phyloP scores from a whole-genome alignment of 371 early-diverging fungal genomes.

The Fennellomyces sp. region DNA sequence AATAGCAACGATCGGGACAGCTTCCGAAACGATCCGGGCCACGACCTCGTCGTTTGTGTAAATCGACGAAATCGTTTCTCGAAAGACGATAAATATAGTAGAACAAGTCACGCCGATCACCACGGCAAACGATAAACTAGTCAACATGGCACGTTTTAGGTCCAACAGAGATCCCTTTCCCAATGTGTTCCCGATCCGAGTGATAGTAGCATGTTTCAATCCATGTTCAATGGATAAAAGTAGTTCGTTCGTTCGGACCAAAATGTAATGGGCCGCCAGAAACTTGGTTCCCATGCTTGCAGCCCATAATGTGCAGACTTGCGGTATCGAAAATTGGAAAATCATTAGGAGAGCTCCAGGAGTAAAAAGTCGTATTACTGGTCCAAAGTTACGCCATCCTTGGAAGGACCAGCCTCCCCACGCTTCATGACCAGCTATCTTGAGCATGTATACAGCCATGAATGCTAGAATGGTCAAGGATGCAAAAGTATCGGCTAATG shows the following conservation, averaged over 20 bases:
- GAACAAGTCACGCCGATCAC: background rate
- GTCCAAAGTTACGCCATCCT: background rate
- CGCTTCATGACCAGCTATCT: background rate
- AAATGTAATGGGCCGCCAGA: background rate
- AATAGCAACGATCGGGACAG: constrained; percentile 70
- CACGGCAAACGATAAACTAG: background rate
- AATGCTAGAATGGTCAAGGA: background rate
- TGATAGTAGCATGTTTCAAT: background rate
- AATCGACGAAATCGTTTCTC: constrained; percentile 13
- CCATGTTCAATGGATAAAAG: background rate
- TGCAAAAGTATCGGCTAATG: background rate
- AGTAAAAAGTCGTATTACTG: background rate
- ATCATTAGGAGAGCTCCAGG: background rate
- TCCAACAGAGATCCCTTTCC: background rate
- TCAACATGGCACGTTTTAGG: background rate
- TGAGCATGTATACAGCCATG: background rate
- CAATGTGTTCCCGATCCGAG: background rate
- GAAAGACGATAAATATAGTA: background rate
- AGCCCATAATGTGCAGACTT: background rate
- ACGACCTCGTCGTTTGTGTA: constrained; percentile 67
- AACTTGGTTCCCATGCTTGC: background rate
- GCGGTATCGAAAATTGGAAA: background rate
- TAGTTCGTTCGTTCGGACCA: background rate
- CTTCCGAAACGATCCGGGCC: constrained; percentile 56
- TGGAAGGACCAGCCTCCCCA: background rate